These are phyloP conservation scores for Neonectria magnoliae DNA, from an alignment of 2,329 filamentous ascomycete species.

Conservation along the genomic window DNA sequence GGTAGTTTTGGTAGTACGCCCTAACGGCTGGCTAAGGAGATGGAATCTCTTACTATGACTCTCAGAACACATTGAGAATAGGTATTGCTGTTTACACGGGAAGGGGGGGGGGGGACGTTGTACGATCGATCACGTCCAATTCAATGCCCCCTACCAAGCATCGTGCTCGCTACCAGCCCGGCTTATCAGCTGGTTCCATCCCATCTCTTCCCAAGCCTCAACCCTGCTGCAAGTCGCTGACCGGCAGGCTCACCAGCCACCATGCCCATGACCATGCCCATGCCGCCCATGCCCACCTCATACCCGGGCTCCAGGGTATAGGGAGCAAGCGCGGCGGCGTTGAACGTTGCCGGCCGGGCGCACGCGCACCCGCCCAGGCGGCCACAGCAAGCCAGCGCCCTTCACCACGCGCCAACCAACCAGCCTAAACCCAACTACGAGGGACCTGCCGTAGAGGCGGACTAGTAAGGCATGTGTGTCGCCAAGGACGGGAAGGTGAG, in stretches of 20 bases:
- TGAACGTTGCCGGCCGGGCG: conserved; percentile 37
- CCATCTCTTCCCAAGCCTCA: conserved; percentile 16
- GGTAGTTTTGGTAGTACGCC: not conserved
- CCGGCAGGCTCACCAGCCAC: conserved; percentile 15
- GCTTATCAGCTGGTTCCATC: conserved; percentile 6
- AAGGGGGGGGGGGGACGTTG: no score
- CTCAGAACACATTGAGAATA: not conserved
- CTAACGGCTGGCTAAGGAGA: not conserved
- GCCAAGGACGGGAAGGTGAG: conserved; percentile 25
- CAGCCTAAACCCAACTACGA: conserved; percentile 30
- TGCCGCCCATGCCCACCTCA: not conserved
- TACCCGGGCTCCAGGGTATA: conserved; percentile 21
- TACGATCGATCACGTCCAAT: not conserved
- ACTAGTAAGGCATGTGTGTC: conserved; percentile 24
- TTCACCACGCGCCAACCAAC: conserved; percentile 27
- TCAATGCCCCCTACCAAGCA: not conserved
- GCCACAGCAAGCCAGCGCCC: conserved; percentile 27
- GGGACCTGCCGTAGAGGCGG: conserved; percentile 25
- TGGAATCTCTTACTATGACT: no score
- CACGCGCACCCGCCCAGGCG: conserved; percentile 2
- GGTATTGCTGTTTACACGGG: not conserved
- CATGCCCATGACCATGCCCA: not conserved
- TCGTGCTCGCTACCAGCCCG: conserved; percentile 13
- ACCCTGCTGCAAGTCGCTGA: conserved; percentile 25
- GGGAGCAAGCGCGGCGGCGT: conserved; percentile 27